These are phyloP conservation scores for Podila epigama DNA, from an alignment of 192 early-diverging fungal species.

Conservation along the genomic window DNA sequence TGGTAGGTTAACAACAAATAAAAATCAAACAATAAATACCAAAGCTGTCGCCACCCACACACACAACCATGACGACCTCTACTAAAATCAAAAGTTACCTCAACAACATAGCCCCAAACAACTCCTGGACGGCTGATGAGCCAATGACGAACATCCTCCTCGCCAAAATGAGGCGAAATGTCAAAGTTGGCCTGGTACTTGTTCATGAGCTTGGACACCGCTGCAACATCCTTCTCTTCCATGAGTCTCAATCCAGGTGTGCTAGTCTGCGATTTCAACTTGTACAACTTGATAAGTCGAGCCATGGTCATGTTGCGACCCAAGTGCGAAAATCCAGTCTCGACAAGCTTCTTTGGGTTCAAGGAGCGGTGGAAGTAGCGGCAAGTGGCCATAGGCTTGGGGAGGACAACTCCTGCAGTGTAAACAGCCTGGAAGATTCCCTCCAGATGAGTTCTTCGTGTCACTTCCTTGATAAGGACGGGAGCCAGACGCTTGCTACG, in stretches of 20 bases:
- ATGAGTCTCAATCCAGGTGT: conserved; percentile 82
- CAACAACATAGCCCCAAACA: conserved; percentile 94
- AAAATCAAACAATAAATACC: no score
- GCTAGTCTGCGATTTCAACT: conserved; percentile 65
- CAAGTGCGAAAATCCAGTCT: conserved; percentile 90
- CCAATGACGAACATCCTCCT: conserved; percentile 94
- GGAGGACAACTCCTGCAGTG: conserved; percentile 91
- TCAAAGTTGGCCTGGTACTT: conserved; percentile 73
- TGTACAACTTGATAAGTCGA: conserved; percentile 74
- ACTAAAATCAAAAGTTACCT: conserved; percentile 56
- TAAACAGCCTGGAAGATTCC: conserved; percentile 99
- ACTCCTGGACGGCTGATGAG: conserved; percentile 84
- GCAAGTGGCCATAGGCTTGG: conserved; percentile 79
- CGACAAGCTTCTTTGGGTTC: conserved; percentile 94
- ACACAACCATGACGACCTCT: no score
- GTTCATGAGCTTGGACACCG: conserved; percentile 78
- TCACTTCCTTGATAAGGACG: conserved; percentile 97
- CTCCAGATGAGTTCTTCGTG: conserved; percentile 87
- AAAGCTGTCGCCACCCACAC: no score
- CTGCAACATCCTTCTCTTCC: conserved; percentile 76
- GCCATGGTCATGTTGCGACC: conserved; percentile 76
- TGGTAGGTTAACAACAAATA: neutral
- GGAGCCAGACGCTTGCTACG: conserved; percentile 94
- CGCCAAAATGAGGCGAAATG: conserved; percentile 77
- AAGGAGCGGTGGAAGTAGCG: conserved; percentile 95